Evolutionary conservation across 768 basidiomycete species (phyloP).

Genomic region (Psilocybe cyanescens): DNA sequence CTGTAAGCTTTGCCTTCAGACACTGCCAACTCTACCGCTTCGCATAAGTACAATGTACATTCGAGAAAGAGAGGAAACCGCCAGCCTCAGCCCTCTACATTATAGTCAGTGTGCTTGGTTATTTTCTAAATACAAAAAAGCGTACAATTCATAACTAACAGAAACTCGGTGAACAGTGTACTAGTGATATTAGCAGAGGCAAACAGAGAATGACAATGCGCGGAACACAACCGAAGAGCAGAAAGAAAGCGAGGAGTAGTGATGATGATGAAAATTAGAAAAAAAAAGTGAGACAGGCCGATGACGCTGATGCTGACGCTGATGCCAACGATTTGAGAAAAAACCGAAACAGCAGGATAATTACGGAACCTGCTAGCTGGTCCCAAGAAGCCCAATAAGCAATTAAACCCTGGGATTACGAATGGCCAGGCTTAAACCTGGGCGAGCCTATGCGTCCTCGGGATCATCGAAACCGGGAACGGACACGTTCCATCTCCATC

Average conservation of each 20-base stretch:
- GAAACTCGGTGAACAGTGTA: not conserved
- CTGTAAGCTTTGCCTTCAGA: too few relatives aligned
- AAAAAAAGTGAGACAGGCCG: not conserved
- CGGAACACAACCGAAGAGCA: not conserved
- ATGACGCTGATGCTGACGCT: not conserved
- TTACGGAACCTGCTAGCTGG: too few relatives aligned
- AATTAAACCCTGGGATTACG: too few relatives aligned
- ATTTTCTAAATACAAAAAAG: not conserved
- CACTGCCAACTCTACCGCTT: not conserved
- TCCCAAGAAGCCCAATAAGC: too few relatives aligned
- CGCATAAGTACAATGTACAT: not conserved
- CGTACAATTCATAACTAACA: not conserved
- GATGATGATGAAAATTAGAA: not conserved
- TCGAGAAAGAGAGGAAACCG: too few relatives aligned
- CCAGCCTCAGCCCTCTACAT: too few relatives aligned
- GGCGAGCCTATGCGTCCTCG: constrained; percentile 23
- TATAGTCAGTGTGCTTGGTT: not conserved
- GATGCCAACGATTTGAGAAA: not conserved
- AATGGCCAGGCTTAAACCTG: too few relatives aligned
- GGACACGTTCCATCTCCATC: constrained; percentile 80
- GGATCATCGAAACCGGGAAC: constrained; percentile 75
- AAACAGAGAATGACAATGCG: not conserved
- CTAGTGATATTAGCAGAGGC: not conserved
- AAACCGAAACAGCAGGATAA: not conserved
- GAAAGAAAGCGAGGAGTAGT: not conserved